phyloP scores from a whole-genome alignment of 345 rosid genomes.

The Eucalyptus microcorys region DNA sequence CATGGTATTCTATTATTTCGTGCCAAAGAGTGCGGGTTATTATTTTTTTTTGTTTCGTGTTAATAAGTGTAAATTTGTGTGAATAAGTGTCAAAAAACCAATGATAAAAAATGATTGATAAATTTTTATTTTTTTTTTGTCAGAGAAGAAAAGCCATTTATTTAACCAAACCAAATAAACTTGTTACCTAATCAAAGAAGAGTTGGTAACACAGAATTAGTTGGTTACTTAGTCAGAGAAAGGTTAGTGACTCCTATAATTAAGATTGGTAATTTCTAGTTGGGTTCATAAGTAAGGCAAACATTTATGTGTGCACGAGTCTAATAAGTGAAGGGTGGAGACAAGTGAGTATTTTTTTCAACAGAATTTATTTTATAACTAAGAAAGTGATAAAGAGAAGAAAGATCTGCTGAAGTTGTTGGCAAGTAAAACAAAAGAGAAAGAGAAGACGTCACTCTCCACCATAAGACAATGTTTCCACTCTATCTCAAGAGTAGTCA shows the following conservation, averaged over 20 bases:
- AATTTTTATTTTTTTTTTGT: not conserved
- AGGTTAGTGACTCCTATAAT: not conserved
- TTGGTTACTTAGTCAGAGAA: not conserved
- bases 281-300: no score
- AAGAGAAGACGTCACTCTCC: not conserved
- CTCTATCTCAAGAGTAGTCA: no score
- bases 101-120: not conserved
- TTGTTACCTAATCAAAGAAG: not conserved
- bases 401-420: not conserved
- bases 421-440: not conserved
- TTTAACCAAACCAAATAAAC: not conserved
- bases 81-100: not conserved
- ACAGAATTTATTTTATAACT: not conserved
- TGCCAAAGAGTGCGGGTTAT: not conserved
- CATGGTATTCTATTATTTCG: not conserved
- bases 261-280: not conserved
- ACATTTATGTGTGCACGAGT: no score
- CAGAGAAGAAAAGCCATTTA: no score
- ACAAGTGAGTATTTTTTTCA: not conserved
- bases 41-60: not conserved
- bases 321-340: not conserved
- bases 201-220: not conserved
- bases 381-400: not conserved
- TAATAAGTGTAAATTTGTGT: not conserved
- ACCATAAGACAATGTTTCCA: no score